Conservation (phyloP, 2,329 filamentous ascomycete species). For the Amauroascus verrucosus region DNA sequence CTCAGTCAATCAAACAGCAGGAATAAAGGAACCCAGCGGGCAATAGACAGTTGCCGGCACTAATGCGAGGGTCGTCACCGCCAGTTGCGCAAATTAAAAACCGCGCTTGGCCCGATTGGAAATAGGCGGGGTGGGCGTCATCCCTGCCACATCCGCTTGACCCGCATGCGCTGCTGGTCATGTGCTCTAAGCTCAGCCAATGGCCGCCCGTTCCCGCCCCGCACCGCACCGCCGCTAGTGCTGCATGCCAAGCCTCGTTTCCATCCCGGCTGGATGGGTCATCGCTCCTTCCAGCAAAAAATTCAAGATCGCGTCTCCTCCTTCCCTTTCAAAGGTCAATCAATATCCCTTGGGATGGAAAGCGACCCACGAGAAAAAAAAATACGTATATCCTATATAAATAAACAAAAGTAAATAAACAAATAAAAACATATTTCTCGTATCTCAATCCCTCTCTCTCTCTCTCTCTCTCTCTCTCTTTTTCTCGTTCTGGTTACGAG, state of each 20-base stretch:
- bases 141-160: slow-evolving; percentile 18
- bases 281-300: background rate
- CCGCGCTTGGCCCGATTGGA: slow-evolving; percentile 2
- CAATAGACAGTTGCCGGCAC: slow-evolving; percentile 5
- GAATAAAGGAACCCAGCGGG: background rate
- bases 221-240: background rate
- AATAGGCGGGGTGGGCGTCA: slow-evolving; percentile 8
- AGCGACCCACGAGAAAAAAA: too few relatives aligned
- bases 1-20: background rate
- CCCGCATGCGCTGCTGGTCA: slow-evolving; percentile 19
- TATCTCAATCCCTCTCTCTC: too few relatives aligned
- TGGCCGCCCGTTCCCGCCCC: background rate
- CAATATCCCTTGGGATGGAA: too few relatives aligned
- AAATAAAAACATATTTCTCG: too few relatives aligned
- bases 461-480: too few relatives aligned
- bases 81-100: slow-evolving; percentile 10
- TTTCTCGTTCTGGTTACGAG: background rate
- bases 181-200: slow-evolving; percentile 15
- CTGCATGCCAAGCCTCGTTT: slow-evolving; percentile 1
- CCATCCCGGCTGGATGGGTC: slow-evolving; percentile 10
- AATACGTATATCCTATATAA: too few relatives aligned
- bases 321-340: too few relatives aligned
- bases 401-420: too few relatives aligned
- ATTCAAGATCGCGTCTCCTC: background rate
- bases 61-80: slow-evolving; percentile 8